Evolutionary conservation across 305 asterid genomes (phyloP).

Genomic region (Solanum aculeatissimum): DNA sequence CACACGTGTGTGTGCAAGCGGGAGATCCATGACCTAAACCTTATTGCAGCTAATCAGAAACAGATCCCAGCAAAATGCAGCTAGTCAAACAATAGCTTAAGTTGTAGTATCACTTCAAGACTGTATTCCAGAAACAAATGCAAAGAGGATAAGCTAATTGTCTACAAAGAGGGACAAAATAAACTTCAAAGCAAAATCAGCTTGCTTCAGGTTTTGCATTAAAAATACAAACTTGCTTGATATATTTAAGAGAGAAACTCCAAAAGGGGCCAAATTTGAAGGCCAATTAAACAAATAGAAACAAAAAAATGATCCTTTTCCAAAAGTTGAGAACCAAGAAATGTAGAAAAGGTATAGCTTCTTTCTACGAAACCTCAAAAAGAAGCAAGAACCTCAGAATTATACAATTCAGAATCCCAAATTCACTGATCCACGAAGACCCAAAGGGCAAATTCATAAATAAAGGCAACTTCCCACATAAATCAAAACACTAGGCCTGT

Average conservation of each 20-base stretch:
- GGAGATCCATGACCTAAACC: neutral
- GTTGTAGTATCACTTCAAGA: neutral
- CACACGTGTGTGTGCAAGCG: neutral
- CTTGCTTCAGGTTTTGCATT: neutral
- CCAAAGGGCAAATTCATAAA: neutral
- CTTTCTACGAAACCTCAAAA: neutral
- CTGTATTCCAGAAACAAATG: neutral
- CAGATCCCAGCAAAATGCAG: neutral
- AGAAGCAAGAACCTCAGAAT: neutral
- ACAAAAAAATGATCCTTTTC: neutral
- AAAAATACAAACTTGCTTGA: neutral
- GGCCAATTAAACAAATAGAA: neutral
- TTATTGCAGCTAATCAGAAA: neutral
- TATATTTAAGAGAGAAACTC: neutral
- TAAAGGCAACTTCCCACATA: neutral
- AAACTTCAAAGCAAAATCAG: neutral
- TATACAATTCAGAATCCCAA: neutral
- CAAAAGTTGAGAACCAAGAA: neutral
- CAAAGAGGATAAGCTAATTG: neutral
- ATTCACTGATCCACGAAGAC: neutral
- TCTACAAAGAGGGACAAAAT: neutral
- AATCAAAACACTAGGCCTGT: neutral
- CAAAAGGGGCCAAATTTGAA: neutral
- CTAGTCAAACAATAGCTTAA: neutral
- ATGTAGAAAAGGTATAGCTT: neutral